Evolutionary conservation across 2,329 filamentous ascomycete genomes (phyloP).

Genomic region (Hymenoscyphus salicellus): DNA sequence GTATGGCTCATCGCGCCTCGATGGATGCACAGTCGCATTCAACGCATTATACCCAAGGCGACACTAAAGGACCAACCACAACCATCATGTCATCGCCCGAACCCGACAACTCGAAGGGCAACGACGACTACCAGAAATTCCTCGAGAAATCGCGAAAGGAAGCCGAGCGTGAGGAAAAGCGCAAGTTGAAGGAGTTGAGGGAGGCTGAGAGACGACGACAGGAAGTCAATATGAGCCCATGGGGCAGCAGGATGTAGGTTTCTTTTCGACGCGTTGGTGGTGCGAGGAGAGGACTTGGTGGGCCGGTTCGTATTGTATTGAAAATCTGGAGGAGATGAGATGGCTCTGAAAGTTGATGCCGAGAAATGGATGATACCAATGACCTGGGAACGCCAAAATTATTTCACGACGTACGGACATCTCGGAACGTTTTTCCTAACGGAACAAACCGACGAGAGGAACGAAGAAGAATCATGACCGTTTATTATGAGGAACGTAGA

Average conservation of each 20-base stretch:
- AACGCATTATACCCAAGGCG: constrained; percentile 2
- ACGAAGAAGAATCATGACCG: neutral
- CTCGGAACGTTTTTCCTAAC: neutral
- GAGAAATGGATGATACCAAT: neutral
- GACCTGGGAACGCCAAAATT: neutral
- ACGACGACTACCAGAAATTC: constrained; percentile 25
- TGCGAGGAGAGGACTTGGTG: neutral
- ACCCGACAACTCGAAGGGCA: neutral
- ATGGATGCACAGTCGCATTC: constrained; percentile 9
- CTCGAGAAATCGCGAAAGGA: constrained; percentile 22
- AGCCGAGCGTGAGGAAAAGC: constrained; percentile 21
- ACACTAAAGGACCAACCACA: constrained; percentile 1
- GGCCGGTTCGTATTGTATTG: neutral
- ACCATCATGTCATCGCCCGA: constrained; percentile 3
- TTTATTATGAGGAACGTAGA: neutral
- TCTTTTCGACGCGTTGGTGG: neutral
- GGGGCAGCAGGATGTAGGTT: constrained; percentile 24
- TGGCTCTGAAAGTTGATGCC: neutral
- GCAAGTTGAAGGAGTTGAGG: constrained; percentile 36
- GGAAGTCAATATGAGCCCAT: constrained; percentile 42
- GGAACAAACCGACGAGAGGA: neutral
- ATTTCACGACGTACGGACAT: neutral
- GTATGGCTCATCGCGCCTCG: neutral
- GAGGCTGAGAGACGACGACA: constrained; percentile 42
- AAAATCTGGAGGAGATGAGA: neutral